These are phyloP conservation scores for Erysimum cheiri DNA, from an alignment of 441 rosid species.

Conservation along the genomic window DNA sequence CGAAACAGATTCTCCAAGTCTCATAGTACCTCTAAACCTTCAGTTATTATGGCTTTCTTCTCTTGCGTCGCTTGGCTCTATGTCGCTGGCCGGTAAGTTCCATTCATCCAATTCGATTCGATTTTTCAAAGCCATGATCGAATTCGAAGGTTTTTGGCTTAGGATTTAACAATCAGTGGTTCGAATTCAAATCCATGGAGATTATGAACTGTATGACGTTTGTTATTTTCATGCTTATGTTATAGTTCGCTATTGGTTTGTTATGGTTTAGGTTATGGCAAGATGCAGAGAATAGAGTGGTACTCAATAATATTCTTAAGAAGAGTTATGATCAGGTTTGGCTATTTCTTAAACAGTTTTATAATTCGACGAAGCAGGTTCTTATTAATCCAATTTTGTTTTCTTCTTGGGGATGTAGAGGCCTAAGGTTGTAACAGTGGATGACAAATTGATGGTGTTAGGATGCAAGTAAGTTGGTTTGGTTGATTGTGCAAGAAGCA, in stretches of 20 bases:
- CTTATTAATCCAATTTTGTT: neutral
- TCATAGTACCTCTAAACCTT: slow-evolving; percentile 68
- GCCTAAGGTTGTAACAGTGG: slow-evolving; percentile 88
- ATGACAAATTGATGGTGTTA: slow-evolving; percentile 77
- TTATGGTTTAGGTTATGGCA: slow-evolving; percentile 81
- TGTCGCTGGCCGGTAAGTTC: slow-evolving; percentile 82
- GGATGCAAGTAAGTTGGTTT: slow-evolving; percentile 87
- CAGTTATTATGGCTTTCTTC: slow-evolving; percentile 81
- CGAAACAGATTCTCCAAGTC: slow-evolving; percentile 81
- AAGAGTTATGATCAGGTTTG: slow-evolving; percentile 73
- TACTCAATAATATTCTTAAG: slow-evolving; percentile 71
- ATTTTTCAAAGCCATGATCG: too few species aligned
- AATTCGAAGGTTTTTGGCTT: too few species aligned
- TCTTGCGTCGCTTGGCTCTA: slow-evolving; percentile 98
- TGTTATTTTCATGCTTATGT: neutral
- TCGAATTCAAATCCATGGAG: neutral
- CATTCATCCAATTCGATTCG: too few species aligned
- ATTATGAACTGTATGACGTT: neutral
- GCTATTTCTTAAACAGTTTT: neutral
- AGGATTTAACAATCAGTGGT: too few species aligned
- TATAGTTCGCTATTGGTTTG: neutral
- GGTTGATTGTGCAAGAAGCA: neutral
- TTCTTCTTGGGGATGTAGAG: slow-evolving; percentile 53
- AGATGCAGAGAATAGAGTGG: slow-evolving; percentile 83
- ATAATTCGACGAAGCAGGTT: too few species aligned